These are phyloP conservation scores for Miamiensis avidus DNA, from an alignment of 169 alveolate genomes.

Conservation along the genomic window DNA sequence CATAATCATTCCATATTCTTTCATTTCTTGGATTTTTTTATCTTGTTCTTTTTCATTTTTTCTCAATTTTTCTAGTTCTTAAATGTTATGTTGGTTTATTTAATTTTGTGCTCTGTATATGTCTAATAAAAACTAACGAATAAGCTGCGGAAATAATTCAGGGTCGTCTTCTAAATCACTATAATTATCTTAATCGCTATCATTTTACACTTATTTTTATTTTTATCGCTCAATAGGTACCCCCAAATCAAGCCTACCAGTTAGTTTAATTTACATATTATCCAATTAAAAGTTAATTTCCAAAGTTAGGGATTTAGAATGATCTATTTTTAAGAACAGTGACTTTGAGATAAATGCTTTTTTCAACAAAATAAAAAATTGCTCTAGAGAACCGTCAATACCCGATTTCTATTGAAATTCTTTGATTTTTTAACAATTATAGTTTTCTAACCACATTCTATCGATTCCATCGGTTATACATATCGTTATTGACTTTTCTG, in stretches of 20 bases:
- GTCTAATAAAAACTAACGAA: background rate
- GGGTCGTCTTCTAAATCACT: background rate
- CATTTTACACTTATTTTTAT: too few species aligned
- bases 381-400: background rate
- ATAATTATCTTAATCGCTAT: background rate
- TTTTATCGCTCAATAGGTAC: background rate
- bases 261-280: too few species aligned
- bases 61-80: background rate
- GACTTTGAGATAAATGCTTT: background rate
- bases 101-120: background rate
- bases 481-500: background rate
- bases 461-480: background rate
- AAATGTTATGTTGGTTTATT: too few species aligned
- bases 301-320: background rate
- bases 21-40: too few species aligned
- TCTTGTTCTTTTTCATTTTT: background rate
- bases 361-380: background rate
- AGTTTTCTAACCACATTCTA: background rate
- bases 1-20: background rate
- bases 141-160: background rate
- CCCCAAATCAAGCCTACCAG: background rate
- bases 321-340: background rate
- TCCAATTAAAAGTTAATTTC: background rate
- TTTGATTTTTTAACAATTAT: background rate
- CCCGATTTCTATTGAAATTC: background rate